Evolutionary conservation across 768 basidiomycete genomes (phyloP), one percentile per base, ranked within the genome.

Genomic region (Dictyophora rubrovolvata): DNA sequence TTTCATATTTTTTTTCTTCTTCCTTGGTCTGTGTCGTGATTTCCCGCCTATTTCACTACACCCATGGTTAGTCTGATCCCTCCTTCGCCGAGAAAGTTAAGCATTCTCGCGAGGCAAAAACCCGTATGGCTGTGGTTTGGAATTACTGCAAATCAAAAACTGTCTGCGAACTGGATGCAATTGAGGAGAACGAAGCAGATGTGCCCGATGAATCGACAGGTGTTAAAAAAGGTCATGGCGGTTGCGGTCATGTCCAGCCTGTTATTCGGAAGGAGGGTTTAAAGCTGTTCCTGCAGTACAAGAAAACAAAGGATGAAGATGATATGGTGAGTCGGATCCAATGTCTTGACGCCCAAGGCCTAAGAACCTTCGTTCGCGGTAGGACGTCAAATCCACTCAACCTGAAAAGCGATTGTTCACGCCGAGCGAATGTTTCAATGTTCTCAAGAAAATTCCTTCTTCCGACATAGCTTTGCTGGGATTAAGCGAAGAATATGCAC

Each of bases 371-470:
- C 51, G 54, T 53, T 23, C 52, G 55, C 14, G 48, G 23, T 55
- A 92, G 90, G 90, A 92, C 63, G 75, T 83, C 63, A 92, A 91
- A 72, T 81, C 83, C 34, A 65, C 86, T 63, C 87, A 89, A 67
- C 87, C 89, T 7, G 89, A 92, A 68, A 91, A 89, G 68, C 80
- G 90, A 56, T 70, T 85, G 9, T 84, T 95, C 63, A 84, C 88
- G 0, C 87, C 93, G 1, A 83, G 84, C 5, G 93, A 95, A 66
- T 89, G 89, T n/a, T 89, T 93, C 71, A 87, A 87, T 48, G 85
- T 90, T n/a, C 84, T 98, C 71, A 90, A 91, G 74, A 97, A 97
- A 80, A 93, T 98, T 74, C 82, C 91, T 7, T 85, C 93, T 61
- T 79, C 83, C 12, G 95, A 98, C 69, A 79, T 98, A 16, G 81